A percentile compares a stretch with the other conserved stretches of the same genome.
These are phyloP conservation scores for Hymenoscyphus scutula DNA, from an alignment of 2,329 filamentous ascomycete species.

Conservation along the genomic window DNA sequence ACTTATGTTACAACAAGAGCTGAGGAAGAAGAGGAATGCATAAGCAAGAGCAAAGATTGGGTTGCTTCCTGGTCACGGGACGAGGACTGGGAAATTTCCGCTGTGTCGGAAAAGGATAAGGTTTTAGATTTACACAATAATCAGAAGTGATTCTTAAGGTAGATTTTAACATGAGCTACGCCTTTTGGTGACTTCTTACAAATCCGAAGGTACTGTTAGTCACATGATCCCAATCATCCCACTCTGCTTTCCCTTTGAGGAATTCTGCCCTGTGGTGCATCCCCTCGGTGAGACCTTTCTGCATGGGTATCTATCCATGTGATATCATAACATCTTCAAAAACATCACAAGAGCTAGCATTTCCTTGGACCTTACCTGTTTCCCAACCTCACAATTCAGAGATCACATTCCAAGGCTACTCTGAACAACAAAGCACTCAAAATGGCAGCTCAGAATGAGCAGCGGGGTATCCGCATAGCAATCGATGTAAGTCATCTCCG, in stretches of 20 bases:
- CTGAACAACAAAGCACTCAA: conserved; percentile 5
- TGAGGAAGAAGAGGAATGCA: conserved; percentile 16
- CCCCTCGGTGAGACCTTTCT: background rate
- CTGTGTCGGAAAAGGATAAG: background rate
- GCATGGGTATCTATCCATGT: too few relatives aligned
- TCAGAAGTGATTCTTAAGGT: background rate
- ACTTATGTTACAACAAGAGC: conserved; percentile 47
- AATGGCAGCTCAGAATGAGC: conserved; percentile 23
- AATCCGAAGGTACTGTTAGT: background rate
- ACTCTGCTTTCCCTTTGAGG: background rate
- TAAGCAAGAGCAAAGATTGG: background rate
- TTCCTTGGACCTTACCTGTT: background rate
- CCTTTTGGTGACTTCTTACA: background rate
- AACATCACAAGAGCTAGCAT: background rate
- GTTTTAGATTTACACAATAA: background rate
- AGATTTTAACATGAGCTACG: background rate
- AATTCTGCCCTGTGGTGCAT: background rate
- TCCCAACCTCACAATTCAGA: background rate
- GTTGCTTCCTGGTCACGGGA: background rate
- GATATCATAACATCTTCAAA: background rate
- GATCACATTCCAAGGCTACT: background rate
- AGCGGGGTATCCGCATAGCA: conserved; percentile 67
- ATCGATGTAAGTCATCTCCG: conserved; percentile 42
- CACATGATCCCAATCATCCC: background rate
- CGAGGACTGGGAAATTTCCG: background rate